Evolutionary conservation across 768 basidiomycete genomes (phyloP), one percentile per base, ranked within the genome.

Genomic region (Cyclocybe cylindracea): DNA sequence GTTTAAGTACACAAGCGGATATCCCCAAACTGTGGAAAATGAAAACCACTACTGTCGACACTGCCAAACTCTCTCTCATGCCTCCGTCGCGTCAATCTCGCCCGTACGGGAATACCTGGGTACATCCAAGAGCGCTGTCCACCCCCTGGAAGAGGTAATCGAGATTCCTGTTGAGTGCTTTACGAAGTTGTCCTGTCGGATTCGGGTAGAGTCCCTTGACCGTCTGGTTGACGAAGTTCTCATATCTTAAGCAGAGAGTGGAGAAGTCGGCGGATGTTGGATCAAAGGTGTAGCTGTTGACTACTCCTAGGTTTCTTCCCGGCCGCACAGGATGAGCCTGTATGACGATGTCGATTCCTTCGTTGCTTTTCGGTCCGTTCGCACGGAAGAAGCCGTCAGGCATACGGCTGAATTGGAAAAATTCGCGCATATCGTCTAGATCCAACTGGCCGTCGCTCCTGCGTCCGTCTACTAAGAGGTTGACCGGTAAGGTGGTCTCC

Each of bases 401-500:
- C 16, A 16, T 16, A 16, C 16, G 16, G 16, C 16, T 16, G 16
- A 16, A 16, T 16, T 16, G 16, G 16, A 16, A 61, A 49, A 63
- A 60, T 9, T 55, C 50, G 37, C 60, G 60, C 7, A 60, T 61
- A 35, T 34, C 52, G 14, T 46, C 40, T 39, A 60, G 16, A 38
- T 54, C 49, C 33, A 64, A 47, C 32, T 60, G 56, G 11, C 58
- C 58, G 14, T 56, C 51, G 10, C 35, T 37, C 32, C 49, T 47
- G 13, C 62, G 58, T 33, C 62, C 61, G n/a, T 64, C 62, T 18
- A 64, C 54, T 38, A 64, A 64, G 47, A 64, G 60, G 16, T 42
- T 36, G 50, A 53, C 39, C 9, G 61, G 61, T 44, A 63, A 56
- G 32, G 50, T 51, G 10, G 61, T 49, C 19, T 63, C 61, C 4